Conservation (phyloP, 192 early-diverging fungal genomes). For the Backusella macrospora region DNA sequence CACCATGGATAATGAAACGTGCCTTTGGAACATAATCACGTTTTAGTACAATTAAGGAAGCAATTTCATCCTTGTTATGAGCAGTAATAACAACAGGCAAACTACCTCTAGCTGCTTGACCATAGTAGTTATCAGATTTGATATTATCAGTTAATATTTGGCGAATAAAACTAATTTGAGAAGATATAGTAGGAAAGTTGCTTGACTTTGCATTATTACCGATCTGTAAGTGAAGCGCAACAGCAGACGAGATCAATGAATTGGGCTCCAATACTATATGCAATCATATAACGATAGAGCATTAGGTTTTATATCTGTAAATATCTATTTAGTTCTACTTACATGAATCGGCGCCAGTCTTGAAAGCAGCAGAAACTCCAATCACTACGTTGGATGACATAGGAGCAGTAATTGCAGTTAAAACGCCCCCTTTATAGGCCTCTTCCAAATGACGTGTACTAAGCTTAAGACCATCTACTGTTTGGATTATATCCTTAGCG, state of each 20-base stretch:
- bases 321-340: conserved; percentile 28
- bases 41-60: conserved; percentile 64
- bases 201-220: conserved; percentile 49
- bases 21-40: conserved; percentile 47
- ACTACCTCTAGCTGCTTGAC: conserved; percentile 47
- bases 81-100: conserved; percentile 53
- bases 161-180: conserved; percentile 55
- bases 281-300: background rate
- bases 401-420: conserved; percentile 61
- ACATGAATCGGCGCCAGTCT: conserved; percentile 60
- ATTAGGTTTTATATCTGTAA: background rate
- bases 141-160: conserved; percentile 40
- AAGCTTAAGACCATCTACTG: conserved; percentile 70
- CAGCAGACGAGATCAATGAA: conserved; percentile 52
- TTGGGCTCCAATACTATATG: conserved; percentile 35
- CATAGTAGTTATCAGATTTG: conserved; percentile 39
- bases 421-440: conserved; percentile 63
- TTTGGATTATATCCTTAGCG: conserved; percentile 33
- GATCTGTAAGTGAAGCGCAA: conserved; percentile 64
- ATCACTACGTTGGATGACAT: conserved; percentile 50
- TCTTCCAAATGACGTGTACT: conserved; percentile 59
- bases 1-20: conserved; percentile 59
- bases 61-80: conserved; percentile 67
- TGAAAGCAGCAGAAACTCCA: conserved; percentile 69
- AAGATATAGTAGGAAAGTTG: conserved; percentile 53